Evolutionary conservation across 805 yeast species (phyloP).

Genomic region (Dipodascus albidus): DNA sequence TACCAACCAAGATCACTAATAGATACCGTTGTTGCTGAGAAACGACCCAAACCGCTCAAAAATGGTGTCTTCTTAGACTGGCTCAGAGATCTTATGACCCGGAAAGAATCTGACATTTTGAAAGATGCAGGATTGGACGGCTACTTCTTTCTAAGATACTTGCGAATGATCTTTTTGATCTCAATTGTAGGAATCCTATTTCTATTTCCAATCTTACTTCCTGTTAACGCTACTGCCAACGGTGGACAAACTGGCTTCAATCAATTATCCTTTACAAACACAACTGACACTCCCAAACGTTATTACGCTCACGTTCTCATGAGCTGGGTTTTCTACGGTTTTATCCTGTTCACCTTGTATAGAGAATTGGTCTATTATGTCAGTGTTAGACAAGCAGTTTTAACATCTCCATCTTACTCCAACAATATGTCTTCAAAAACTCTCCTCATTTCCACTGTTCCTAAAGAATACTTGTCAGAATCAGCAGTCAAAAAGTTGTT

Average conservation of each 20-base stretch:
- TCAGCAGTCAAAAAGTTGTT: conserved; percentile 63
- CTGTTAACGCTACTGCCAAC: conserved; percentile 60
- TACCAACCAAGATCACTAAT: conserved; percentile 74
- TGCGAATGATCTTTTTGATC: conserved; percentile 42
- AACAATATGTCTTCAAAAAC: conserved; percentile 65
- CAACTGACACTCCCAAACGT: conserved; percentile 37
- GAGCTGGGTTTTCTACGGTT: conserved; percentile 69
- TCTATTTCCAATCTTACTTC: conserved; percentile 59
- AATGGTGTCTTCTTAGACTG: conserved; percentile 51
- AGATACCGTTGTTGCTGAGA: conserved; percentile 35
- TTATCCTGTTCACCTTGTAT: conserved; percentile 59
- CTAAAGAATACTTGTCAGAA: conserved; percentile 61
- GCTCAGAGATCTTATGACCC: conserved; percentile 50
- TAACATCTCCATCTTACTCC: conserved; percentile 75
- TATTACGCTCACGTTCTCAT: conserved; percentile 81
- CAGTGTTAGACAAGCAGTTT: conserved; percentile 63
- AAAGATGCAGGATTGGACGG: conserved; percentile 93
- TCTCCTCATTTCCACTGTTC: conserved; percentile 74
- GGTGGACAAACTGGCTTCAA: conserved; percentile 54
- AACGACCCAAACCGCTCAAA: conserved; percentile 61
- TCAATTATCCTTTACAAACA: conserved; percentile 66
- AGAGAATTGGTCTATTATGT: conserved; percentile 73
- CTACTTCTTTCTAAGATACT: conserved; percentile 74
- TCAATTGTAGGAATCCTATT: conserved; percentile 45
- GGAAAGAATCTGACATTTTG: conserved; percentile 64